These are phyloP conservation scores for Wickerhamomyces sp. DNA, from an alignment of 1,139 yeast species.

Conservation along the genomic window DNA sequence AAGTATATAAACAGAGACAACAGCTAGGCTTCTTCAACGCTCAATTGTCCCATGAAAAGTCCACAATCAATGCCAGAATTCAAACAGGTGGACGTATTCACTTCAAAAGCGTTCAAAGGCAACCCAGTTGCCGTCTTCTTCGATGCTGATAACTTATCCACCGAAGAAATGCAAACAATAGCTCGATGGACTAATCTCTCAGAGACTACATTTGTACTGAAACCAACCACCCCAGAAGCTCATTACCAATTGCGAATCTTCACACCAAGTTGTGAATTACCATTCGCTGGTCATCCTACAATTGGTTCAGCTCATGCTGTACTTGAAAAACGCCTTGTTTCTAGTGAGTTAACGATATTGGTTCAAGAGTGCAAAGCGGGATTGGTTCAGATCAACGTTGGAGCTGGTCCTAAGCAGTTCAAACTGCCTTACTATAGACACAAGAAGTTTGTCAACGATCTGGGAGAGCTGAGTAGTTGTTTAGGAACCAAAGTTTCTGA, in stretches of 20 bases:
- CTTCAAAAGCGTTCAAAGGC: constrained; percentile 37
- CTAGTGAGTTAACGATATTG: constrained; percentile 17
- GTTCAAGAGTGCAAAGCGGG: constrained; percentile 44
- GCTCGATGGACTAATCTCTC: constrained; percentile 55
- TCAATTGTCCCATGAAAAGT: background rate
- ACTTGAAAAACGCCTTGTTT: constrained; percentile 19
- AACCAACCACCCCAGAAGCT: constrained; percentile 32
- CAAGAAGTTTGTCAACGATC: constrained; percentile 16
- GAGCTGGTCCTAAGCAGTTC: constrained; percentile 17
- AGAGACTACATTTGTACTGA: constrained; percentile 47
- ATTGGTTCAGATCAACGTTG: constrained; percentile 30
- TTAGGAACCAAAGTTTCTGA: constrained; percentile 18
- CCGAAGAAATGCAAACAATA: constrained; percentile 38
- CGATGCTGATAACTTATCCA: constrained; percentile 29
- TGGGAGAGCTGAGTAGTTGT: constrained; percentile 18
- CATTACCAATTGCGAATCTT: constrained; percentile 47
- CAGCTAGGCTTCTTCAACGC: no score
- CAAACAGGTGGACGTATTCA: constrained; percentile 51
- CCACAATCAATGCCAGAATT: constrained; percentile 19
- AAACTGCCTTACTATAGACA: constrained; percentile 26
- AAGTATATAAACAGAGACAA: no score
- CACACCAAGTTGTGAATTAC: constrained; percentile 40
- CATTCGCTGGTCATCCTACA: constrained; percentile 62
- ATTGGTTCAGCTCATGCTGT: constrained; percentile 45
- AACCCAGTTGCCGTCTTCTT: constrained; percentile 53